These are phyloP conservation scores for Miscanthus lutarioriparius DNA, from an alignment of 176 grass and related monocot genomes.

Conservation along the genomic window DNA sequence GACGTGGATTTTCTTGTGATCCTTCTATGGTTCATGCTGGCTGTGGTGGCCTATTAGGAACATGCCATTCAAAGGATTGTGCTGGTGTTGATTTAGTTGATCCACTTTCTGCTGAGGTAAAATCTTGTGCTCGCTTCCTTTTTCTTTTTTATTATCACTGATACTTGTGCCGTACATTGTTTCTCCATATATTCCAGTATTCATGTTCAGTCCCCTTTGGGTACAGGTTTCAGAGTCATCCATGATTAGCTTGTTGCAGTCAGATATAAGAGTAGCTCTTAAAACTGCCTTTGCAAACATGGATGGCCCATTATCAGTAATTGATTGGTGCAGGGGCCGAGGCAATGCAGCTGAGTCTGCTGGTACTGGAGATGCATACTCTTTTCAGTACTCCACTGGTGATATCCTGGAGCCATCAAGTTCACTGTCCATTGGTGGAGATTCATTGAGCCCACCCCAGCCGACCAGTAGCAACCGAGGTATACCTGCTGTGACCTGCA, in stretches of 20 bases:
- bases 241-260: conserved; percentile 84
- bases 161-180: conserved; percentile 16
- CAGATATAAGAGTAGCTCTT: conserved; percentile 85
- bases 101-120: conserved; percentile 92
- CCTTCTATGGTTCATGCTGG: conserved; percentile 96
- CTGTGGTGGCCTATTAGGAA: conserved; percentile 87
- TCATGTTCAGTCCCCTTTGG: conserved; percentile 31
- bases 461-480: conserved; percentile 63
- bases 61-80: conserved; percentile 86
- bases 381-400: conserved; percentile 59
- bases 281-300: conserved; percentile 87
- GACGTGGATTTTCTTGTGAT: conserved; percentile 82
- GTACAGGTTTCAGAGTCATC: conserved; percentile 80
- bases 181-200: conserved; percentile 9
- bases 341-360: conserved; percentile 50
- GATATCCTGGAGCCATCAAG: conserved; percentile 66
- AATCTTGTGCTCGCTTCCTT: conserved; percentile 15
- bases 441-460: conserved; percentile 74
- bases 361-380: conserved; percentile 56
- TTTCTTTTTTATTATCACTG: conserved; percentile 13
- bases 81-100: conserved; percentile 94
- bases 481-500: conserved; percentile 31
- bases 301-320: conserved; percentile 86
- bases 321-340: conserved; percentile 95
- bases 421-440: conserved; percentile 55